phyloP scores from a whole-genome alignment of 768 basidiomycete genomes.

The Guyanaporus albipodus region DNA sequence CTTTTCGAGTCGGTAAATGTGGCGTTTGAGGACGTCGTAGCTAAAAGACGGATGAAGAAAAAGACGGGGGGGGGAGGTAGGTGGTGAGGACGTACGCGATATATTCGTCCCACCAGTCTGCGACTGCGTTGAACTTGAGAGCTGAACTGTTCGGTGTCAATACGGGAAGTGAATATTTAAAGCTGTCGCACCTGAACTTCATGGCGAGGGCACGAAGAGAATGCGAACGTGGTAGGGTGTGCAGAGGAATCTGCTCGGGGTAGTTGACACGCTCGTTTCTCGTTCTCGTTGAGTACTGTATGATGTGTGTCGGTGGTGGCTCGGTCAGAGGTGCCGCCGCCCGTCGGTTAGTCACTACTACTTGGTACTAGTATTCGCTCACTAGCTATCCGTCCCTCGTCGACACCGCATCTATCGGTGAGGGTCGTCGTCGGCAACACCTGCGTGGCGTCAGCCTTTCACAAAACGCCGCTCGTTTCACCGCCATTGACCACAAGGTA shows the following conservation, averaged over 20 bases:
- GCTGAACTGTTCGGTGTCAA: constrained; percentile 51
- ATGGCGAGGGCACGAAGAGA: constrained; percentile 18
- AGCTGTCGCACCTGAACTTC: constrained; percentile 34
- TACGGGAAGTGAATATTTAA: too few relatives aligned
- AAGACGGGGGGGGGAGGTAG: not conserved
- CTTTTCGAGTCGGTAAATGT: constrained; percentile 84
- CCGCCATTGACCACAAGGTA: too few relatives aligned
- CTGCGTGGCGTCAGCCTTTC: too few relatives aligned
- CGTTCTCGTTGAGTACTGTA: constrained; percentile 5
- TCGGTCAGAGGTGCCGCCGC: too few relatives aligned
- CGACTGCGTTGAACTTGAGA: constrained; percentile 85
- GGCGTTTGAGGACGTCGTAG: constrained; percentile 83
- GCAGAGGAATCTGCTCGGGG: constrained; percentile 28
- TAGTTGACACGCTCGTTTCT: constrained; percentile 1
- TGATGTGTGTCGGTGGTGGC: constrained; percentile 6
- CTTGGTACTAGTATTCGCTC: too few relatives aligned
- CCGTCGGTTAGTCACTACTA: too few relatives aligned
- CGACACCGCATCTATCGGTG: too few relatives aligned
- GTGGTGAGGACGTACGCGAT: constrained; percentile 60
- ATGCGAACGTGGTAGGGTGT: not conserved
- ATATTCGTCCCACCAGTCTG: constrained; percentile 93
- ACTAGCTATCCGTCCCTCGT: too few relatives aligned
- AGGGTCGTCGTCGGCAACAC: too few relatives aligned
- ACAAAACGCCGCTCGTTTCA: constrained; percentile 3
- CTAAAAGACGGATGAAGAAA: constrained; percentile 32